phyloP scores from a whole-genome alignment of 2,329 filamentous ascomycete genomes.

The Coccinonectria pachysandricola region DNA sequence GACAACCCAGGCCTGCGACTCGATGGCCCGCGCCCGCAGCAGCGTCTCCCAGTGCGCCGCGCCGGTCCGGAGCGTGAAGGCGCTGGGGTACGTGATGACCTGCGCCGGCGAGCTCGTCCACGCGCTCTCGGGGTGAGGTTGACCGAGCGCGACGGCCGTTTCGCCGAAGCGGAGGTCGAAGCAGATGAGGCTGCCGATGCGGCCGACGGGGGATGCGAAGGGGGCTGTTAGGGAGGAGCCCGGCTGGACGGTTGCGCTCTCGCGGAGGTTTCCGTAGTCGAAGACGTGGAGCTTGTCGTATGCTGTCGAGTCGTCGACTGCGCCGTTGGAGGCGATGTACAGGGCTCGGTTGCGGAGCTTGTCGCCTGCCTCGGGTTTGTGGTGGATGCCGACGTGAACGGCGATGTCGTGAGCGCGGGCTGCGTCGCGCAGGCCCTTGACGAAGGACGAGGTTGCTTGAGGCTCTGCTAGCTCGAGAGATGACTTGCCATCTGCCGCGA shows the following conservation, averaged over 20 bases:
- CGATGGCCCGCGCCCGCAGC: conserved; percentile 71
- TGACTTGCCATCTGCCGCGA: conserved; percentile 57
- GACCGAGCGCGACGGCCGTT: conserved; percentile 54
- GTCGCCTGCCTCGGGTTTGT: conserved; percentile 34
- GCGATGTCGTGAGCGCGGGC: conserved; percentile 55
- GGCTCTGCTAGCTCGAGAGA: conserved; percentile 62
- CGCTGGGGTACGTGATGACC: conserved; percentile 76
- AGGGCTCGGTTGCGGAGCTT: conserved; percentile 42
- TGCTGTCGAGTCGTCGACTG: conserved; percentile 28
- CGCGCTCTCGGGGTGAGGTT: conserved; percentile 21
- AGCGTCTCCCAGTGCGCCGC: conserved; percentile 77
- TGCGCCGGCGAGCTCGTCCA: conserved; percentile 44
- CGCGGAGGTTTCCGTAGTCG: conserved; percentile 48
- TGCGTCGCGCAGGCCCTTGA: conserved; percentile 60
- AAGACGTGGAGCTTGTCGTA: conserved; percentile 94
- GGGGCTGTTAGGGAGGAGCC: conserved; percentile 56
- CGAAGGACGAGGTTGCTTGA: conserved; percentile 58
- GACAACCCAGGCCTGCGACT: conserved; percentile 79
- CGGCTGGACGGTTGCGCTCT: conserved; percentile 53
- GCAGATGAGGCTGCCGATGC: conserved; percentile 73
- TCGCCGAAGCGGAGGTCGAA: conserved; percentile 86
- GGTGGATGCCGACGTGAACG: conserved; percentile 83
- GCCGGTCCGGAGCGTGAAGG: conserved; percentile 82
- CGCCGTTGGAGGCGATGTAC: conserved; percentile 37
- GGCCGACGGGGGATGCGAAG: conserved; percentile 63